Conservation (phyloP, 108 stramenopile species). For the Nitzschia inconspicua region DNA sequence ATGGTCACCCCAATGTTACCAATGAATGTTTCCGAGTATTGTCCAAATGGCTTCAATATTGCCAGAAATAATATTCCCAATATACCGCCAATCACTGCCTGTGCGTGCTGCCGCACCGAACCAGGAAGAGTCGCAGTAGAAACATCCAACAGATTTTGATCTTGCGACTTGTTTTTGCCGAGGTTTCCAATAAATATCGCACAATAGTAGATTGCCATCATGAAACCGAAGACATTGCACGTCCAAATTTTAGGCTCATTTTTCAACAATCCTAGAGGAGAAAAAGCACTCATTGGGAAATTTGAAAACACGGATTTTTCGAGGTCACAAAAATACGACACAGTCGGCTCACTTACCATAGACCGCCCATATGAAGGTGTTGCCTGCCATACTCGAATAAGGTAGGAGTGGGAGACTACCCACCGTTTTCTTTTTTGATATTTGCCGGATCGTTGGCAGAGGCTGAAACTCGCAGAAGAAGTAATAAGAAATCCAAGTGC, state of each 20-base stretch:
- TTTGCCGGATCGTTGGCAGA: conserved; percentile 48
- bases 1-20: conserved; percentile 28
- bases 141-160: too few relatives aligned
- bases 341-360: too few relatives aligned
- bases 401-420: conserved; percentile 54
- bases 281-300: too few relatives aligned
- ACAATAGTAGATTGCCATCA: conserved; percentile 42
- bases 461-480: too few relatives aligned
- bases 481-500: too few relatives aligned
- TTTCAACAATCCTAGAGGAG: too few relatives aligned
- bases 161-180: conserved; percentile 2
- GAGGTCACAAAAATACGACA: too few relatives aligned
- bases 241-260: conserved; percentile 31
- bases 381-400: conserved; percentile 46
- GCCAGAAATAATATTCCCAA: too few relatives aligned
- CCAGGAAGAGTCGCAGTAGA: background rate
- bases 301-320: too few relatives aligned
- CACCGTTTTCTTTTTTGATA: conserved; percentile 35
- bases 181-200: conserved; percentile 9
- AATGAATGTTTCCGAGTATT: conserved; percentile 3
- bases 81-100: background rate
- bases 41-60: conserved; percentile 28
- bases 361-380: conserved; percentile 25
- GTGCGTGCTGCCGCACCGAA: conserved; percentile 18
- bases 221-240: conserved; percentile 40